Evolutionary conservation across 2,329 filamentous ascomycete species (phyloP), one percentile per base, ranked within the genome.

Genomic region (Hymenoscyphus fraxineus): DNA sequence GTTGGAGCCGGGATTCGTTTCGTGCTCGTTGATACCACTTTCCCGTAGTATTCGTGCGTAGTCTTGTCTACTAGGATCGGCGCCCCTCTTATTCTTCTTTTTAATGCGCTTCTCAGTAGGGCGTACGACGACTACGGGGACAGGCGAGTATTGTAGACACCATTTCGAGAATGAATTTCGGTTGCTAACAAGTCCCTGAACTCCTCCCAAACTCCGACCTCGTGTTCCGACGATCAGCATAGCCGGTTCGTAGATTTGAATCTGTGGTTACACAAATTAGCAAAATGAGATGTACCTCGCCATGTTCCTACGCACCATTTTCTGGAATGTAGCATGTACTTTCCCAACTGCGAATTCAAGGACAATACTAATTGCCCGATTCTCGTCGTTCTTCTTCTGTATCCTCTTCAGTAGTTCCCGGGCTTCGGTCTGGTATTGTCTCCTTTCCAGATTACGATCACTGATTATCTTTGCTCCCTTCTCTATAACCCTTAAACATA

Each of bases 51-150:
- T 85, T 58, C 88, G 84, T 65, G 84, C 82, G 74, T 91, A 91
- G 57, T 84, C 83, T 66, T 83, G 82, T 61, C 88, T 79, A 27
- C 79, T 79, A 10, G 88, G 87, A 70, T 91, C 87, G 56, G 84
- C 82, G 59, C 84, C 81, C 61, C 89, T 83, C 76, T 91, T 91
- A 69, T 81, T 81, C 75, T 90, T 90, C 76, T 89, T 90, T 76
- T 89, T 89, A 72, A 88, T 82, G 16, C 88, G 83, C 77, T 90
- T 90, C 19, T 85, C 84, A 9, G 85, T 85, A 22, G 88, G 88
- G 5, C 88, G 83, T 1, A 91, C 89, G 51, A 92, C 89, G 59
- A 91, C 89, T 15, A 91, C 88, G 0, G 89, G 89, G 13, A 92
- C 88, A 0, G 89, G 88, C 0, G 87, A 90, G 73, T 90, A 88